Evolutionary conservation across 768 basidiomycete species (phyloP).

Genomic region (Pulveroboletus sp.): DNA sequence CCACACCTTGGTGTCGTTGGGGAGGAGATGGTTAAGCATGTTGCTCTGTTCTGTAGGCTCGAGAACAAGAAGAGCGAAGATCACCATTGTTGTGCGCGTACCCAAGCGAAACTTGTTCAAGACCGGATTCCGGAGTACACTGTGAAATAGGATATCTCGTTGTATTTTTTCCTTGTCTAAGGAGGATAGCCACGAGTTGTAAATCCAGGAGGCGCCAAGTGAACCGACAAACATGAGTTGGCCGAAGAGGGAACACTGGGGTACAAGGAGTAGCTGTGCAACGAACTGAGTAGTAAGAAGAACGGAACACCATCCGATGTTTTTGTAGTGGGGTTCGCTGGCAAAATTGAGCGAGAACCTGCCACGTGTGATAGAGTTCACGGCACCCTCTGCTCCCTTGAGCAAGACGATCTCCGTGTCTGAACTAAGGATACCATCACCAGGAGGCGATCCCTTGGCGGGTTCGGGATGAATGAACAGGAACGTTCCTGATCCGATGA

Average conservation of each 20-base stretch:
- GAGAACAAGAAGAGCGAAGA: slow-evolving; percentile 23
- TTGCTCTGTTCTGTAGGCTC: slow-evolving; percentile 16
- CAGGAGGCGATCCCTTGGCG: slow-evolving; percentile 22
- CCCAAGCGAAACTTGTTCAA: slow-evolving; percentile 24
- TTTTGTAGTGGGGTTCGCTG: slow-evolving; percentile 23
- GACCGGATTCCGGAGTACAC: slow-evolving; percentile 19
- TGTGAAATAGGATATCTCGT: slow-evolving; percentile 19
- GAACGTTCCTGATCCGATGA: slow-evolving; percentile 32
- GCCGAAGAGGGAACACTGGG: slow-evolving; percentile 30
- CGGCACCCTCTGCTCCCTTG: slow-evolving; percentile 20
- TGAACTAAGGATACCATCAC: slow-evolving; percentile 27
- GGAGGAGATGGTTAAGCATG: slow-evolving; percentile 21
- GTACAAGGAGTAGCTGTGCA: slow-evolving; percentile 32
- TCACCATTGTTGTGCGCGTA: slow-evolving; percentile 24
- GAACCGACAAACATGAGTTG: slow-evolving; percentile 34
- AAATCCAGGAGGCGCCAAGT: slow-evolving; percentile 32
- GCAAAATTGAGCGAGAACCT: slow-evolving; percentile 26
- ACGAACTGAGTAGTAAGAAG: slow-evolving; percentile 33
- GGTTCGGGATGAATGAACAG: slow-evolving; percentile 25
- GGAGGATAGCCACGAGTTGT: slow-evolving; percentile 34
- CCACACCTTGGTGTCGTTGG: slow-evolving; percentile 30
- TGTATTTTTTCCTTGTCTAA: slow-evolving; percentile 35
- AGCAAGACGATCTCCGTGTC: slow-evolving; percentile 27
- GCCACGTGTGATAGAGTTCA: slow-evolving; percentile 20
- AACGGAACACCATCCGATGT: slow-evolving; percentile 29